Evolutionary conservation across 129 eudicot genomes (phyloP), one percentile per base, ranked within the genome.

Genomic region (Helianthus annuus): DNA sequence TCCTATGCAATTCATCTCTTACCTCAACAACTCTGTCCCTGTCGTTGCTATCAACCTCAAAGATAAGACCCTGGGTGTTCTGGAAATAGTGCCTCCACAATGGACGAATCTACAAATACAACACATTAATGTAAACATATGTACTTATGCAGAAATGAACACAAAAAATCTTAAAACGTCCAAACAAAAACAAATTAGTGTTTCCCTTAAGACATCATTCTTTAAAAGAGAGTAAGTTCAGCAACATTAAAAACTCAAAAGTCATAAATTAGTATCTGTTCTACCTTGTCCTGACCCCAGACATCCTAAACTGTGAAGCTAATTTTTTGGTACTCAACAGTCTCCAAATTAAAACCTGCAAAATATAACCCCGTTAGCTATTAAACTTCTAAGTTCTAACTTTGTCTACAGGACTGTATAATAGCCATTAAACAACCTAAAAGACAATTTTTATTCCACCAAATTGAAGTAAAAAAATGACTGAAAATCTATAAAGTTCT

Each of bases 291-390:
- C 79, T 94, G 99, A 81, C 99, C 99, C 61, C 99, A 97, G 9
- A 94, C 99, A 86, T 94, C 99, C 99, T 97, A 94, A 57, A 94
- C 99, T 27, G 99, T 94, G 89, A 94, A 94, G 88, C 99, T 94
- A 73, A 94, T 94, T 83, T 94, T 94, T 70, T 94, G 90, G 87
- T 94, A 94, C 66, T 94, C 99, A 38, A 94, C 99, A 75, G 99
- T 90, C 85, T 94, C 99, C 66, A 94, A 97, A 71, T 94, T 94
- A 62, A 94, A 94, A 11, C 99, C 99, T 94, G 84, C 72, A 82
- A 42, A 66, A 17, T 15, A 7, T 10, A 68, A 17, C 55, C 42
- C 59, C 8, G 57, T 34, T 27, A 64, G 59, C 42, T 71, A 5
- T 40, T 52, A 53, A 51, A 72, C 34, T n/a, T 42, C 36, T 0